These are phyloP conservation scores for Sugiyamaella chiloensis DNA, from an alignment of 805 yeast species.

Conservation along the genomic window DNA sequence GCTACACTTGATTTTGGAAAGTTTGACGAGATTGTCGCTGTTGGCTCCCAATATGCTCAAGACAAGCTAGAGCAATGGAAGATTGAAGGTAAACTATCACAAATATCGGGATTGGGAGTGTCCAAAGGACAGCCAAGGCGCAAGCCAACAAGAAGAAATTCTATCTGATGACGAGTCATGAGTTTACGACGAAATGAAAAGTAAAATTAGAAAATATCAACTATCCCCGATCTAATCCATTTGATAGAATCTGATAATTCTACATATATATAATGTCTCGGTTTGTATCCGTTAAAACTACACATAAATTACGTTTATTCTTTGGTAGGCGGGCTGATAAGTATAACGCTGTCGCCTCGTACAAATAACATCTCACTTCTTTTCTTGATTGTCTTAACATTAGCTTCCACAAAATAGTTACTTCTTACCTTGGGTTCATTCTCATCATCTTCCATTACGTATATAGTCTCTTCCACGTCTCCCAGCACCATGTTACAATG, in stretches of 20 bases:
- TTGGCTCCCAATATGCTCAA: constrained; percentile 75
- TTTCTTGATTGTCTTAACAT: constrained; percentile 46
- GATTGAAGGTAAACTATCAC: constrained; percentile 53
- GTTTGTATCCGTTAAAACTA: too few relatives aligned
- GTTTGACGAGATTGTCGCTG: constrained; percentile 82
- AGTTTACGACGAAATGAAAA: neutral
- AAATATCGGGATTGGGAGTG: constrained; percentile 51
- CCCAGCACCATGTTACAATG: constrained; percentile 96
- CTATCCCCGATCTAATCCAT: neutral
- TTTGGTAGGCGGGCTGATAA: constrained; percentile 52
- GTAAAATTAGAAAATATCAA: constrained; percentile 2
- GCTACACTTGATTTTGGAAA: constrained; percentile 91
- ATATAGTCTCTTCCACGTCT: constrained; percentile 84
- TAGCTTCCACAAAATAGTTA: neutral
- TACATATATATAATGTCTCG: too few relatives aligned
- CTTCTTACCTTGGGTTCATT: constrained; percentile 39
- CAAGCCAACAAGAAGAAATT: constrained; percentile 56
- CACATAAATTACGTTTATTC: too few relatives aligned
- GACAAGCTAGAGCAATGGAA: constrained; percentile 51
- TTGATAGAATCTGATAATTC: neutral
- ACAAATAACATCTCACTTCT: constrained; percentile 84
- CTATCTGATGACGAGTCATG: constrained; percentile 32
- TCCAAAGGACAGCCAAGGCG: constrained; percentile 32
- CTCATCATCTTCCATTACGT: constrained; percentile 50
- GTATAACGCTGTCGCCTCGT: constrained; percentile 95